Conservation (phyloP, 2,329 filamentous ascomycete species). For the Coniochaeta prunicola region DNA sequence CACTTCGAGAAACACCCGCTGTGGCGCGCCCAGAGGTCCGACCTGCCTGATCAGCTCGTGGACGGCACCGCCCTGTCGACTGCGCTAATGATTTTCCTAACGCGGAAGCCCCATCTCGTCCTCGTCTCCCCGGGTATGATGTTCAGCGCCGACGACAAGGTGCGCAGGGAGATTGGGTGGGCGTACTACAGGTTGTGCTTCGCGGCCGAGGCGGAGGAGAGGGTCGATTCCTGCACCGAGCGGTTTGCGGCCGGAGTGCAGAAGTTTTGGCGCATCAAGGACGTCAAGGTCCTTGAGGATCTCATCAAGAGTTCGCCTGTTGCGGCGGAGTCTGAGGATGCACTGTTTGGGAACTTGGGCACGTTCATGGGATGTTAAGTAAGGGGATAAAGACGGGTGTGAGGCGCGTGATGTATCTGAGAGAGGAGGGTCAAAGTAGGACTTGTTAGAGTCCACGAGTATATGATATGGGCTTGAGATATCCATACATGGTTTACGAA, state of each 20-base stretch:
- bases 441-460: background rate
- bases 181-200: constrained; percentile 76
- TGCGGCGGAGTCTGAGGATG: constrained; percentile 12
- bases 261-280: constrained; percentile 71
- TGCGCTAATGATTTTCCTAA: constrained; percentile 67
- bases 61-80: constrained; percentile 48
- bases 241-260: constrained; percentile 62
- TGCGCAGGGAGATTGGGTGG: constrained; percentile 55
- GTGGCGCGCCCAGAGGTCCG: constrained; percentile 29
- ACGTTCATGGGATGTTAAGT: background rate
- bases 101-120: constrained; percentile 60
- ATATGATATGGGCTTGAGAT: background rate
- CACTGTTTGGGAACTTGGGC: background rate
- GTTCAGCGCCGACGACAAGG: constrained; percentile 61
- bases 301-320: constrained; percentile 30
- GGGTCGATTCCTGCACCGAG: constrained; percentile 54
- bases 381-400: background rate
- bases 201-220: constrained; percentile 69
- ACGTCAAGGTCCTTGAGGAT: constrained; percentile 57
- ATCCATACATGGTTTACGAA: background rate
- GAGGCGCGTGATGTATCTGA: background rate
- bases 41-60: constrained; percentile 26
- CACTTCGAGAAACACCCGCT: constrained; percentile 69
- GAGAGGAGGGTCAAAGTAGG: background rate
- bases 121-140: constrained; percentile 65